Evolutionary conservation across 192 early-diverging fungal genomes (phyloP).

Genomic region (Coemansia sp.): DNA sequence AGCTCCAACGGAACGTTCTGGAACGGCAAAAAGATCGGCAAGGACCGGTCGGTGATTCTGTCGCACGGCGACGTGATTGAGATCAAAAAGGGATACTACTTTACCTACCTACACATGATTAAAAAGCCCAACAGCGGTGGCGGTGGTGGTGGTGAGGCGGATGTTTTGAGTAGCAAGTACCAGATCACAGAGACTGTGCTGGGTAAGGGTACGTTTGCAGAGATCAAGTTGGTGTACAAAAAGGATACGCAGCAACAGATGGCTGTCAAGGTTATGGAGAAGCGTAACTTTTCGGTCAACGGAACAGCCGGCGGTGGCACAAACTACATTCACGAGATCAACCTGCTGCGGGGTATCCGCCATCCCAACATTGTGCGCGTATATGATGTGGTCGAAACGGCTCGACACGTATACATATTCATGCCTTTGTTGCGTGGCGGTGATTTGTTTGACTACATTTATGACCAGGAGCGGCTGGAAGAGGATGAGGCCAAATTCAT

Average conservation of each 20-base stretch:
- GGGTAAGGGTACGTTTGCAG: conserved; percentile 70
- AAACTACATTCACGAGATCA: conserved; percentile 70
- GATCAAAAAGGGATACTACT: conserved; percentile 52
- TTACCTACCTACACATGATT: conserved; percentile 39
- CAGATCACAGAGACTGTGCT: conserved; percentile 45
- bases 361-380: conserved; percentile 76
- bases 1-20: conserved; percentile 61
- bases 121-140: neutral
- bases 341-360: conserved; percentile 61
- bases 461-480: conserved; percentile 59
- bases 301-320: conserved; percentile 74
- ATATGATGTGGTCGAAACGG: conserved; percentile 58
- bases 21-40: conserved; percentile 56
- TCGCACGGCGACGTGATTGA: conserved; percentile 59
- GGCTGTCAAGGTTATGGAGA: conserved; percentile 88
- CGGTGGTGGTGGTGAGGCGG: conserved; percentile 7
- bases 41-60: conserved; percentile 52
- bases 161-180: conserved; percentile 34
- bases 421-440: conserved; percentile 76
- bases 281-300: conserved; percentile 56
- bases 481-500: conserved; percentile 77
- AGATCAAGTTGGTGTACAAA: conserved; percentile 65
- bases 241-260: conserved; percentile 62
- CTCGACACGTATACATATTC: conserved; percentile 64
- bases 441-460: conserved; percentile 85